A percentile compares a stretch with the other conserved stretches of the same genome.
Conservation (phyloP, 2,329 filamentous ascomycete genomes). For the Alternaria hordeiaustralica region DNA sequence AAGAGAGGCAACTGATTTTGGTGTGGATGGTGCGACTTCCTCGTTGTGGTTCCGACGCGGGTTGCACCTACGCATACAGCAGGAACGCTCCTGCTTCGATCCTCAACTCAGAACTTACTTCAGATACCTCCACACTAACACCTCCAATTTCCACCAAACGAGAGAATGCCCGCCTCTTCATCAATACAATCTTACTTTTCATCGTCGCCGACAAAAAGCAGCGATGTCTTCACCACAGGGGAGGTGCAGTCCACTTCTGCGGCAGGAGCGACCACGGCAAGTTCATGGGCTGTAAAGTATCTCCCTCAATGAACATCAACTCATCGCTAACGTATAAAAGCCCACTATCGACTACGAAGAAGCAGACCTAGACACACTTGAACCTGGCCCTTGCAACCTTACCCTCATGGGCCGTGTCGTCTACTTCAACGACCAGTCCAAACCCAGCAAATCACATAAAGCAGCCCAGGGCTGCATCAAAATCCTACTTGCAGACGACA, state of each 20-base stretch:
- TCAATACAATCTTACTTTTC: constrained; percentile 56
- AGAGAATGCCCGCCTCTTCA: constrained; percentile 44
- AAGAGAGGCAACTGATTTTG: fast-evolving
- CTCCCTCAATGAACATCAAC: neutral
- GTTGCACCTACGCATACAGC: neutral
- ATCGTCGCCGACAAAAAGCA: constrained; percentile 34
- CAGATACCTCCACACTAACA: neutral
- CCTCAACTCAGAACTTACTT: neutral
- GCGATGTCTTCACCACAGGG: constrained; percentile 62
- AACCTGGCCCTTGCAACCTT: constrained; percentile 59
- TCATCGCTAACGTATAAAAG: constrained; percentile 40
- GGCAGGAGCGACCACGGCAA: constrained; percentile 26
- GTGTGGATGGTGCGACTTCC: neutral
- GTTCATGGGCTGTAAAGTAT: constrained; percentile 20
- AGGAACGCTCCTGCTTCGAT: neutral
- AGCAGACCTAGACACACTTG: constrained; percentile 55
- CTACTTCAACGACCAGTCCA: constrained; percentile 58
- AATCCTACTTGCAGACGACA: constrained; percentile 63
- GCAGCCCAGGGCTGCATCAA: constrained; percentile 61
- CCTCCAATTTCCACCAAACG: neutral
- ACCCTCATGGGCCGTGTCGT: constrained; percentile 63
- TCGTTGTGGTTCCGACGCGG: neutral
- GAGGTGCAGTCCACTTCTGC: constrained; percentile 53
- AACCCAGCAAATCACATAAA: constrained; percentile 51
- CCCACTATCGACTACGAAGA: constrained; percentile 58